phyloP scores from a whole-genome alignment of 495 filamentous ascomycete species.

The Saxophila tyrrhenica region DNA sequence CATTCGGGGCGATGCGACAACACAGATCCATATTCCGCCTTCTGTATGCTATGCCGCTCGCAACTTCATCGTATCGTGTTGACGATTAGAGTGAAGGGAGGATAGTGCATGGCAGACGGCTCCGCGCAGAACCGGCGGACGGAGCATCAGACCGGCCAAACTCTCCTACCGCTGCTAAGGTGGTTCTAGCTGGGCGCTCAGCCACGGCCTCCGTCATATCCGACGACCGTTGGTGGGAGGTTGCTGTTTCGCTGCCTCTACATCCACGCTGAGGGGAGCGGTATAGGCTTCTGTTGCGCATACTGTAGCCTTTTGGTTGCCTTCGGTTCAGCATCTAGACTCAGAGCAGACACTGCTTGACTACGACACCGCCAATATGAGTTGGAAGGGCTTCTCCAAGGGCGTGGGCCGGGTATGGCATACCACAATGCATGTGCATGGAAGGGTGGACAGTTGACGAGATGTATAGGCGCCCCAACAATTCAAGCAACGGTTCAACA shows the following conservation, averaged over 20 bases:
- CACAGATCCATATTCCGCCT: no score
- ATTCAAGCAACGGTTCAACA: conserved; percentile 82
- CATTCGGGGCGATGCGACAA: no score
- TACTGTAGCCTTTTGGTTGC: no score
- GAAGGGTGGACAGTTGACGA: background rate
- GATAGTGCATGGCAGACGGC: no score
- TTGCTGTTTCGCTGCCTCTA: background rate
- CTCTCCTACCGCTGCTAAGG: background rate
- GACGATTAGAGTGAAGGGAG: no score
- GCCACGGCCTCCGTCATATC: background rate
- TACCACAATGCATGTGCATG: background rate
- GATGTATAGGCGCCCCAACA: conserved; percentile 67
- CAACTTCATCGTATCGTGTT: no score
- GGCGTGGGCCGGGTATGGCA: conserved; percentile 58
- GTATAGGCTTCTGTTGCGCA: no score
- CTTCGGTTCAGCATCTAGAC: no score
- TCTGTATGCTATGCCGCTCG: no score
- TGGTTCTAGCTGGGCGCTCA: no score
- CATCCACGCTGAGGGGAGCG: background rate
- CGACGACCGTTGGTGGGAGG: background rate
- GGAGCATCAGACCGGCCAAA: background rate
- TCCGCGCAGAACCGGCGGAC: no score
- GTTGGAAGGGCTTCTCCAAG: conserved; percentile 93
- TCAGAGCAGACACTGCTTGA: background rate
- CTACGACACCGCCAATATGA: conserved; percentile 48